A percentile compares a stretch with the other conserved stretches of the same genome.
Conservation (phyloP, 257 asterid genomes). For the Lantana camara region DNA sequence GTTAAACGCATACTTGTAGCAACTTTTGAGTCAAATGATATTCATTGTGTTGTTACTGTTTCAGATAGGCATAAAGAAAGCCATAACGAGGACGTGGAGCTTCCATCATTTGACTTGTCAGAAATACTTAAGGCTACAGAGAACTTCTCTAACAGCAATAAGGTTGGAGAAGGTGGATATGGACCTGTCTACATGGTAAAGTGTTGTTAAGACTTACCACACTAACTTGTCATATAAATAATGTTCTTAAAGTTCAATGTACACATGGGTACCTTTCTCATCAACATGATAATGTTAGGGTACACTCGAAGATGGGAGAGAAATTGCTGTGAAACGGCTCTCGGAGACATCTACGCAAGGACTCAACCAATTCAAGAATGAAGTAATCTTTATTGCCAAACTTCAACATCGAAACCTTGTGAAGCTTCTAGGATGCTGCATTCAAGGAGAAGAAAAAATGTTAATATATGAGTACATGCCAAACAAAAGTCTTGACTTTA, state of each 20-base stretch:
- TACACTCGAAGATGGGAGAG: slow-evolving; percentile 2
- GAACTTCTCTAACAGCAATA: slow-evolving; percentile 18
- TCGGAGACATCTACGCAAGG: slow-evolving; percentile 18
- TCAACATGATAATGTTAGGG: slow-evolving; percentile 5
- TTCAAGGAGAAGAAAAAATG: slow-evolving; percentile 15
- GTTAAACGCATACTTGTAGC: no score
- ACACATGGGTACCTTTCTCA: no score
- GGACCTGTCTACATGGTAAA: slow-evolving; percentile 35
- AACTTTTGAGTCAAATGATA: no score
- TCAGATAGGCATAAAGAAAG: slow-evolving; percentile 5
- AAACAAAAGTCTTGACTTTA: slow-evolving; percentile 5
- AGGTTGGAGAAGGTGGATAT: slow-evolving; percentile 36
- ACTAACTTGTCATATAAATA: no score
- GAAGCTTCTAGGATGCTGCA: slow-evolving; percentile 11
- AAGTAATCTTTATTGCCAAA: not conserved
- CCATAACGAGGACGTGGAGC: slow-evolving; percentile 14
- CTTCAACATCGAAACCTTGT: slow-evolving; percentile 7
- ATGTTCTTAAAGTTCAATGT: no score
- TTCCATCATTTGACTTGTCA: slow-evolving; percentile 16
- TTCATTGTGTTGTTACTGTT: no score
- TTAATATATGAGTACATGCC: slow-evolving; percentile 21
- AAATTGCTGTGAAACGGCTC: slow-evolving; percentile 20
- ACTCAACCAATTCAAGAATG: not conserved
- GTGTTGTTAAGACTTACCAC: no score
- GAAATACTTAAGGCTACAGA: slow-evolving; percentile 23